A percentile compares a stretch with the other conserved stretches of the same genome.
Evolutionary conservation across 169 alveolate genomes (phyloP).

Genomic region (Plasmodium falciparum): DNA sequence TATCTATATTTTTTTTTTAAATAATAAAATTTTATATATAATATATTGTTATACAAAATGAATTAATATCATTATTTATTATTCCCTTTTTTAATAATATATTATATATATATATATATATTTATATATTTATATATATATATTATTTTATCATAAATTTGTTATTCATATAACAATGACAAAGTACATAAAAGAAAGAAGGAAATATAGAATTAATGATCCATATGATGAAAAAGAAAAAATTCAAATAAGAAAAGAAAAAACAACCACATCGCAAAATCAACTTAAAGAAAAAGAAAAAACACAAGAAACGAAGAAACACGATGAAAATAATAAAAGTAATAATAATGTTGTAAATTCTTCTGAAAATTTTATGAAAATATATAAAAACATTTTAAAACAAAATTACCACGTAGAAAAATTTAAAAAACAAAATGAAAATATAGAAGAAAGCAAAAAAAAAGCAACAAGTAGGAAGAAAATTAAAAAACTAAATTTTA

Average conservation of each 20-base stretch:
- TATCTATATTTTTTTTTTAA: not conserved
- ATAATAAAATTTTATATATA: not conserved
- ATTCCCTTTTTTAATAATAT: not conserved
- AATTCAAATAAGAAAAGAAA: not conserved
- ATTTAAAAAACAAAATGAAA: conserved; percentile 39
- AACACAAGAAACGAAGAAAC: not conserved
- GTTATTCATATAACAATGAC: conserved; percentile 17
- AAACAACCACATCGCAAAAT: conserved; percentile 4
- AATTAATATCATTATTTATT: not conserved
- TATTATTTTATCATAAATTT: not conserved
- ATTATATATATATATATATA: not conserved
- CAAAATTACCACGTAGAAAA: conserved; percentile 40
- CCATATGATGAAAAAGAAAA: conserved; percentile 62
- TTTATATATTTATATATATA: not conserved
- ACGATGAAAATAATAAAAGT: not conserved
- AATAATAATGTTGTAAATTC: not conserved
- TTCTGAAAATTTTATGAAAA: conserved; percentile 42
- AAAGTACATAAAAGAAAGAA: conserved; percentile 67
- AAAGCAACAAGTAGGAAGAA: conserved; percentile 51
- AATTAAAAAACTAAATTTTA: conserved; percentile 59
- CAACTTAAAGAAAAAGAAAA: conserved; percentile 14
- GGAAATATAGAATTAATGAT: conserved; percentile 43
- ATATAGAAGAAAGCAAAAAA: conserved; percentile 40
- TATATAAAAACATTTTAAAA: conserved; percentile 36
- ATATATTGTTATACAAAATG: not conserved